Evolutionary conservation across 2,329 filamentous ascomycete genomes (phyloP).

Genomic region (Sordariomycetes sp.): DNA sequence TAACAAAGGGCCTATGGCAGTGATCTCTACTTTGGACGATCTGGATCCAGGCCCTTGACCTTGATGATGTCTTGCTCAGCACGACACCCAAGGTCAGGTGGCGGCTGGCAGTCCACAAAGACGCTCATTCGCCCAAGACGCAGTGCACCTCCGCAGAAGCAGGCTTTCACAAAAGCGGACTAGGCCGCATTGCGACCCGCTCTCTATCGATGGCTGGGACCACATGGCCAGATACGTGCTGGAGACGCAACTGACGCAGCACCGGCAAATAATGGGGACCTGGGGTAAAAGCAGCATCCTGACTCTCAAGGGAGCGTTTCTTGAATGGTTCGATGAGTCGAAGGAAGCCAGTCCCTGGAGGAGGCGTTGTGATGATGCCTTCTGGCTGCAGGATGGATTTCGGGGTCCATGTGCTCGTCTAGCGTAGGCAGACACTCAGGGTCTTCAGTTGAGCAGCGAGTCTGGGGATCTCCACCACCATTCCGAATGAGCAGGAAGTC

Average conservation of each 20-base stretch:
- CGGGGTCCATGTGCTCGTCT: not conserved
- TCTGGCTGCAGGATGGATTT: not conserved
- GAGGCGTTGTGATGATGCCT: not conserved
- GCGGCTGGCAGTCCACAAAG: not conserved
- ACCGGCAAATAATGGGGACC: not conserved
- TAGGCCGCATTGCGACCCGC: not conserved
- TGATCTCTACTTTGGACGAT: not conserved
- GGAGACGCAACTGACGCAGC: not conserved
- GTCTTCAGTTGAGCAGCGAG: not conserved
- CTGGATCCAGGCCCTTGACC: not conserved
- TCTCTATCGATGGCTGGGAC: not conserved
- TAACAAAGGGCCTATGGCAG: too few relatives aligned
- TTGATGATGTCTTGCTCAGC: not conserved
- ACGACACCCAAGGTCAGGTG: not conserved
- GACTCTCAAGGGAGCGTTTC: too few relatives aligned
- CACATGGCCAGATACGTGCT: not conserved
- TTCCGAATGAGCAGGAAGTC: too few relatives aligned
- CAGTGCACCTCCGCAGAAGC: not conserved
- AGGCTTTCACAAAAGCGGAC: not conserved
- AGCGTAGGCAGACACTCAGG: not conserved
- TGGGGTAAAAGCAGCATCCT: not conserved
- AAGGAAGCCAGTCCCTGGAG: not conserved
- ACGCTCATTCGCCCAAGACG: not conserved
- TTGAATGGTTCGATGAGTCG: not conserved
- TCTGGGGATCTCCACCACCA: too few relatives aligned